These are phyloP conservation scores for Peronospora destructor DNA, from an alignment of 352 stramenopile species.

Conservation along the genomic window DNA sequence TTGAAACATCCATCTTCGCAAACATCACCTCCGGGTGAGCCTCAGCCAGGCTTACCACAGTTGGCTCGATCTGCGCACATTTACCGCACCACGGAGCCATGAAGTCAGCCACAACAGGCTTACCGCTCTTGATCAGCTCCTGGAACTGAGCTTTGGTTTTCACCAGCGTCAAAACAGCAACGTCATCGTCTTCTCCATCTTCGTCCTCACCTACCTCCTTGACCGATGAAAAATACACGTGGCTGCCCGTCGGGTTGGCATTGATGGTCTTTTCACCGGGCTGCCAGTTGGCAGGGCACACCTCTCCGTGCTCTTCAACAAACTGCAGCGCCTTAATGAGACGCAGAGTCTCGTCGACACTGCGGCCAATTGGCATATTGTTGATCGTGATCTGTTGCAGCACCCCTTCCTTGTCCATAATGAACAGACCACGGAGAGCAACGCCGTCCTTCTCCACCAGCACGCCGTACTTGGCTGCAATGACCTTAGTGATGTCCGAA, in stretches of 20 bases:
- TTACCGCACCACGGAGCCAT: conserved; percentile 86
- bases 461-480: conserved; percentile 88
- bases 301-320: conserved; percentile 87
- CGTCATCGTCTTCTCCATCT: conserved; percentile 35
- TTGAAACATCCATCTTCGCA: conserved; percentile 68
- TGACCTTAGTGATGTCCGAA: conserved; percentile 90
- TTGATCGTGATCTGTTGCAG: conserved; percentile 88
- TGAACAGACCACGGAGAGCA: conserved; percentile 88
- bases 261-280: conserved; percentile 88
- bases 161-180: conserved; percentile 38
- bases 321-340: conserved; percentile 92
- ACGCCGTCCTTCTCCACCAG: conserved; percentile 80
- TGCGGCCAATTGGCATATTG: conserved; percentile 89
- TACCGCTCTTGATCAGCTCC: conserved; percentile 51
- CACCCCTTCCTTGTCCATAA: conserved; percentile 88
- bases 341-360: conserved; percentile 89
- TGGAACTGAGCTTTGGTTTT: conserved; percentile 62
- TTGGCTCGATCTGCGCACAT: conserved; percentile 76
- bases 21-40: conserved; percentile 69
- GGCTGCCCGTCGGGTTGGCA: conserved; percentile 68
- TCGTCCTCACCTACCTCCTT: conserved; percentile 43
- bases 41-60: conserved; percentile 58
- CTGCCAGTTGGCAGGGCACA: conserved; percentile 91
- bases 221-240: conserved; percentile 82
- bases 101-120: conserved; percentile 74